A percentile compares a stretch with the other conserved stretches of the same genome.
Conservation (phyloP, 2,329 filamentous ascomycete species). For the Cephalotrichum gorgonifer region DNA sequence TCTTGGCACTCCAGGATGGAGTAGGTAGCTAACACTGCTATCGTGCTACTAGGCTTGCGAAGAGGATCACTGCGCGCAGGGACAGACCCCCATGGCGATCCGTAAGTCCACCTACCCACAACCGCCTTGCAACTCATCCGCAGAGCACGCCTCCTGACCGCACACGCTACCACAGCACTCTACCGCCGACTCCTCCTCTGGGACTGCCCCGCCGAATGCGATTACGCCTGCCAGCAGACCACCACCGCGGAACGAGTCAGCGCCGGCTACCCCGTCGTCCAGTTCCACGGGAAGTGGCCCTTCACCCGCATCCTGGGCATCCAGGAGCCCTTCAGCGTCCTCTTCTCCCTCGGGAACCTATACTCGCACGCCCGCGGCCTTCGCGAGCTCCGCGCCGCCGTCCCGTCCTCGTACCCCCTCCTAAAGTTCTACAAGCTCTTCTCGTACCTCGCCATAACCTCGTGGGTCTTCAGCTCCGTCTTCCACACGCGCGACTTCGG, state of each 20-base stretch:
- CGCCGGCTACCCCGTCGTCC: slow-evolving; percentile 59
- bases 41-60: slow-evolving; percentile 65
- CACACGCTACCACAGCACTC: slow-evolving; percentile 57
- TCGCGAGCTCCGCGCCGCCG: slow-evolving; percentile 52
- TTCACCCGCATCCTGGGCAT: slow-evolving; percentile 84
- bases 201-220: slow-evolving; percentile 89
- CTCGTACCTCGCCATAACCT: slow-evolving; percentile 68
- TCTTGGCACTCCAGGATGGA: too few relatives aligned
- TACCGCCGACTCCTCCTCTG: slow-evolving; percentile 81
- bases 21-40: neutral
- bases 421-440: slow-evolving; percentile 72
- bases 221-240: slow-evolving; percentile 95
- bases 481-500: slow-evolving; percentile 87
- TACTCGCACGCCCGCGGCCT: slow-evolving; percentile 75
- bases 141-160: slow-evolving; percentile 7
- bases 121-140: slow-evolving; percentile 1
- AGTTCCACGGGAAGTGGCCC: slow-evolving; percentile 99
- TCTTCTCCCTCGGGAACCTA: slow-evolving; percentile 90
- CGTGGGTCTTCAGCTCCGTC: slow-evolving; percentile 81
- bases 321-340: slow-evolving; percentile 87
- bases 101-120: slow-evolving; percentile 42
- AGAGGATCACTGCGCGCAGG: slow-evolving; percentile 64
- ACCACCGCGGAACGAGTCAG: slow-evolving; percentile 63
- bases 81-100: slow-evolving; percentile 46
- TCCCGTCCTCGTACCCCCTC: slow-evolving; percentile 66